Conservation (phyloP, 179 eudicot species). For the Silene noctiflora region DNA sequence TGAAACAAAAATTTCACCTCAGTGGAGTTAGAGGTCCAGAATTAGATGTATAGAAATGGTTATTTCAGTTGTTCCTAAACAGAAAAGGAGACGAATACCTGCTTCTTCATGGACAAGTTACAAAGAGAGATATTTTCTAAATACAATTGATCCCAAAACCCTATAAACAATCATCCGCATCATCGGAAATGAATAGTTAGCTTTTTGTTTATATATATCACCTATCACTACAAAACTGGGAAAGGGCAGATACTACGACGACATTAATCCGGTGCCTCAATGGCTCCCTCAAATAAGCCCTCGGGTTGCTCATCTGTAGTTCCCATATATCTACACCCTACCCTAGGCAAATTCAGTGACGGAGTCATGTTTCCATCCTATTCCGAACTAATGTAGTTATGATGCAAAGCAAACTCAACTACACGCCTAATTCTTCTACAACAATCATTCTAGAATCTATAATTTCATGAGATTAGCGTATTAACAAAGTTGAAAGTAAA, state of each 20-base stretch:
- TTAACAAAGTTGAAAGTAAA: not conserved
- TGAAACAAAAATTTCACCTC: not conserved
- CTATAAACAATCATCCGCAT: not conserved
- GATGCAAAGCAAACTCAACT: constrained; percentile 15
- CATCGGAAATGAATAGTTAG: too few species aligned
- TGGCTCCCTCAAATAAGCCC: not conserved
- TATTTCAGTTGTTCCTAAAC: too few species aligned
- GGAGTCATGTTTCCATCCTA: not conserved
- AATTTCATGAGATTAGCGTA: not conserved
- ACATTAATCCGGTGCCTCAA: not conserved
- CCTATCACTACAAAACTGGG: too few species aligned
- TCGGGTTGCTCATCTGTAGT: not conserved
- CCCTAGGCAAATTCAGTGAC: not conserved
- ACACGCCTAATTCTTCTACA: constrained; percentile 9
- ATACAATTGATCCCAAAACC: not conserved
- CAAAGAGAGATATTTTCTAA: not conserved
- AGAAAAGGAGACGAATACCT: too few species aligned
- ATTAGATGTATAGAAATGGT: not conserved
- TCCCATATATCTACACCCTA: not conserved
- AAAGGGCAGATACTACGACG: not conserved
- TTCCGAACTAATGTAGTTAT: not conserved
- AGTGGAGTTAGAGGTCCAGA: not conserved
- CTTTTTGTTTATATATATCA: too few species aligned
- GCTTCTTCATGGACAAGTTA: not conserved
- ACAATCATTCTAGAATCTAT: not conserved